phyloP scores from a whole-genome alignment of 2,329 filamentous ascomycete species.

The Hypomyces perniciosus region DNA sequence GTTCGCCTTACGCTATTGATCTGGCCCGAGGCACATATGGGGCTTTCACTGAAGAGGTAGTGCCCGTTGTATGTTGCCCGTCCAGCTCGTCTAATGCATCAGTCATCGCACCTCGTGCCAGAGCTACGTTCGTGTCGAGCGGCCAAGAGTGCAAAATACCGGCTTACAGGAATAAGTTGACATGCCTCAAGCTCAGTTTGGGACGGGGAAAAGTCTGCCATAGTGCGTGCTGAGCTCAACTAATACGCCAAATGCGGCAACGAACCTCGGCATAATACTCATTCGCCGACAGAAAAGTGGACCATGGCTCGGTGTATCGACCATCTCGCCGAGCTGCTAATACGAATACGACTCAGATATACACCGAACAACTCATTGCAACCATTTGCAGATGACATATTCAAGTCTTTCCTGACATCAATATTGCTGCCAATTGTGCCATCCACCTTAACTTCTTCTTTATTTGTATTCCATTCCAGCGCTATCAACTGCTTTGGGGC shows the following conservation, averaged over 20 bases:
- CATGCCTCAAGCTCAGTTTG: not conserved
- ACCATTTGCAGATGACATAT: not conserved
- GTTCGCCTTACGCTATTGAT: constrained; percentile 1
- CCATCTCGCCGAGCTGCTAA: not conserved
- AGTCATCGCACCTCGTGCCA: not conserved
- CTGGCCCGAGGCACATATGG: constrained; percentile 1
- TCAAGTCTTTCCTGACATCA: not conserved
- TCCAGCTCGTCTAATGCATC: not conserved
- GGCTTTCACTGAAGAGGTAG: not conserved
- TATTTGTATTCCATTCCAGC: not conserved
- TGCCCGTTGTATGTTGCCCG: not conserved
- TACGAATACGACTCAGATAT: not conserved
- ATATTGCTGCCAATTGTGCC: not conserved
- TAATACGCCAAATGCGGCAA: not conserved
- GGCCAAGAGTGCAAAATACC: not conserved
- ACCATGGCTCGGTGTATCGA: not conserved
- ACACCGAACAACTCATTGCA: not conserved
- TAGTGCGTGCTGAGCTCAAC: not conserved
- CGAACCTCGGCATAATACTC: not conserved
- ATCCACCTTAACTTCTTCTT: not conserved
- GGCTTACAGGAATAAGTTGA: not conserved
- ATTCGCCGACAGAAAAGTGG: not conserved
- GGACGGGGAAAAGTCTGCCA: not conserved
- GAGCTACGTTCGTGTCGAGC: not conserved
- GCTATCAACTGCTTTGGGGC: not conserved